Evolutionary conservation across 805 yeast species (phyloP).

Genomic region (Cyberlindnera suaveolens): DNA sequence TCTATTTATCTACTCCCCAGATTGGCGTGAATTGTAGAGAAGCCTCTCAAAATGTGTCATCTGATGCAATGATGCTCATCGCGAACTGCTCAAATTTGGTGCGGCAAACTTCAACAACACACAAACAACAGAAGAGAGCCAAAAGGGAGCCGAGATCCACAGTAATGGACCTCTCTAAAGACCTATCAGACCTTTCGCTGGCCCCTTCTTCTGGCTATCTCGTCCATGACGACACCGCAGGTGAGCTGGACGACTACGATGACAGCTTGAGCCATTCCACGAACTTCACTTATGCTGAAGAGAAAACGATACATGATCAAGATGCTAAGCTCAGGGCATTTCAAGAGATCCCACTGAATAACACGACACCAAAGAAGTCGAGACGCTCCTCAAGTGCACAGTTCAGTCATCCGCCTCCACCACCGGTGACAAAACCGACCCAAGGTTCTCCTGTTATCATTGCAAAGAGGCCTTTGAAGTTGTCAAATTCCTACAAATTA

Average conservation of each 20-base stretch:
- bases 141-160: too few species aligned
- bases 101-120: too few species aligned
- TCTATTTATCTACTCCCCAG: too few species aligned
- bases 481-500: conserved; percentile 30
- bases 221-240: neutral
- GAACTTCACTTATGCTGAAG: conserved; percentile 62
- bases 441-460: conserved; percentile 17
- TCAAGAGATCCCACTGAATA: conserved; percentile 24
- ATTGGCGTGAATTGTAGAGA: too few species aligned
- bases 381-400: conserved; percentile 32
- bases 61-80: too few species aligned
- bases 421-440: conserved; percentile 24
- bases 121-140: too few species aligned
- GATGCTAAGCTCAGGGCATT: conserved; percentile 62
- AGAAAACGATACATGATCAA: conserved; percentile 54
- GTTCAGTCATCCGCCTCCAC: conserved; percentile 33
- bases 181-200: neutral
- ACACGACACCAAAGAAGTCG: conserved; percentile 23
- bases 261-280: conserved; percentile 29
- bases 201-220: neutral
- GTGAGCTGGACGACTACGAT: neutral
- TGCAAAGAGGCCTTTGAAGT: conserved; percentile 5
- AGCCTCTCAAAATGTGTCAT: too few species aligned
- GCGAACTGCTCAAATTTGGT: too few species aligned
- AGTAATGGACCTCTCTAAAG: conserved; percentile 1